Percentiles rank a stretch among this genome's conserved stretches.
Conservation (phyloP, 345 rosid genomes). For the Syzygium oleosum region DNA sequence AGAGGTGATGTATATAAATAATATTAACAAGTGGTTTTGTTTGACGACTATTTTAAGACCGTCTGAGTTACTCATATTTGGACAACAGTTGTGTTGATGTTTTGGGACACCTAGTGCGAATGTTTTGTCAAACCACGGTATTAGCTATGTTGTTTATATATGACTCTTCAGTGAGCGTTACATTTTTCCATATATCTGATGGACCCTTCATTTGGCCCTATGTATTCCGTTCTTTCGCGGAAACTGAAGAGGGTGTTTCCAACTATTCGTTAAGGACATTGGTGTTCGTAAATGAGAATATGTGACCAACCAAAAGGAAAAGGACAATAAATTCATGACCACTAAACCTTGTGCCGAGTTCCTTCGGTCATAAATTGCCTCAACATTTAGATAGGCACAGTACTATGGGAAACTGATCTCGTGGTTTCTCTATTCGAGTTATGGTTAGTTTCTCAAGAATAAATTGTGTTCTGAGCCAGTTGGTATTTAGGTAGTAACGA, state of each 20-base stretch:
- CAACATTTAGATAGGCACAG: background rate
- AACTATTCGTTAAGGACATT: background rate
- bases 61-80: background rate
- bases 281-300: background rate
- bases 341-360: background rate
- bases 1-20: slow-evolving; percentile 2
- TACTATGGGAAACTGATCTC: background rate
- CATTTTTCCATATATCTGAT: background rate
- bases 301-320: background rate
- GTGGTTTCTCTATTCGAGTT: background rate
- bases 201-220: background rate
- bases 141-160: background rate
- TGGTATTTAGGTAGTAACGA: background rate
- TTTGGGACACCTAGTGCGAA: background rate
- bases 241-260: background rate
- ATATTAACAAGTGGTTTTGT: background rate
- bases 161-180: background rate
- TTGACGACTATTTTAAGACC: background rate
- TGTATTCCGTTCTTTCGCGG: background rate
- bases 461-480: background rate
- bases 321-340: background rate
- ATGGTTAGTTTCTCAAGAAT: background rate
- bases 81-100: background rate
- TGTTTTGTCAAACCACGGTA: background rate
- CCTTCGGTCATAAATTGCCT: background rate